Percentiles rank a stretch among this genome's conserved stretches.
Evolutionary conservation across 805 yeast species (phyloP).

Genomic region (Ogataea ganodermae): DNA sequence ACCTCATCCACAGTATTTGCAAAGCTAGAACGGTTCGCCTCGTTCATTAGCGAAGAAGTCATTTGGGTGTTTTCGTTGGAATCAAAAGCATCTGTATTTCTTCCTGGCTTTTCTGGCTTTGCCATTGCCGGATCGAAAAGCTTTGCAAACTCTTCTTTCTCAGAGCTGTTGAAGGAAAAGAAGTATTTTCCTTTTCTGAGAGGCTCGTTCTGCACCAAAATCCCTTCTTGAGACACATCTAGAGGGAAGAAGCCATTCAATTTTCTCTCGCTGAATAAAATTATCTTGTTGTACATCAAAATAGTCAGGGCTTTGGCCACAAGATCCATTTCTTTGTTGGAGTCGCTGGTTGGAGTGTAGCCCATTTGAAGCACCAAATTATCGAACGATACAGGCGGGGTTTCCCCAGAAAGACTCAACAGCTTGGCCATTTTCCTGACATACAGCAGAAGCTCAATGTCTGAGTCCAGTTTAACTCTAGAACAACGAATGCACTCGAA

Average conservation of each 20-base stretch:
- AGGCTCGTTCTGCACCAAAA: constrained; percentile 16
- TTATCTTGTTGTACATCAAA: constrained; percentile 20
- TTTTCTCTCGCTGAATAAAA: constrained; percentile 17
- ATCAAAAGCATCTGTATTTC: constrained; percentile 6
- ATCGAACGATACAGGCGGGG: constrained; percentile 7
- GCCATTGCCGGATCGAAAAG: constrained; percentile 14
- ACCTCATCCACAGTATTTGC: constrained; percentile 5
- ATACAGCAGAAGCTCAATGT: constrained; percentile 20
- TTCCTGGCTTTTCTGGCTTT: background rate
- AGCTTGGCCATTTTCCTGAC: constrained; percentile 24
- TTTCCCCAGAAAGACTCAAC: constrained; percentile 4
- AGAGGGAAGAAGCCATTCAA: constrained; percentile 12
- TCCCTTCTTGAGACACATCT: constrained; percentile 16
- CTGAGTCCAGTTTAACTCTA: constrained; percentile 8
- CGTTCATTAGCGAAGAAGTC: constrained; percentile 14
- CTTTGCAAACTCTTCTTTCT: constrained; percentile 5
- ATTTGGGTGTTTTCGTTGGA: constrained; percentile 15
- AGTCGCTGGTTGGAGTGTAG: background rate
- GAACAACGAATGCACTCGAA: constrained; percentile 25
- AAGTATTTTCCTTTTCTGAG: constrained; percentile 20
- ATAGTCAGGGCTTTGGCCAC: constrained; percentile 23
- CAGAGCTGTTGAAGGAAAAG: constrained; percentile 9
- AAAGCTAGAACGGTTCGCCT: background rate
- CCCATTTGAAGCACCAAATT: constrained; percentile 11
- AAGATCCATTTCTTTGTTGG: background rate